Evolutionary conservation across 257 asterid genomes (phyloP).

Genomic region (Cinchona pubescens): DNA sequence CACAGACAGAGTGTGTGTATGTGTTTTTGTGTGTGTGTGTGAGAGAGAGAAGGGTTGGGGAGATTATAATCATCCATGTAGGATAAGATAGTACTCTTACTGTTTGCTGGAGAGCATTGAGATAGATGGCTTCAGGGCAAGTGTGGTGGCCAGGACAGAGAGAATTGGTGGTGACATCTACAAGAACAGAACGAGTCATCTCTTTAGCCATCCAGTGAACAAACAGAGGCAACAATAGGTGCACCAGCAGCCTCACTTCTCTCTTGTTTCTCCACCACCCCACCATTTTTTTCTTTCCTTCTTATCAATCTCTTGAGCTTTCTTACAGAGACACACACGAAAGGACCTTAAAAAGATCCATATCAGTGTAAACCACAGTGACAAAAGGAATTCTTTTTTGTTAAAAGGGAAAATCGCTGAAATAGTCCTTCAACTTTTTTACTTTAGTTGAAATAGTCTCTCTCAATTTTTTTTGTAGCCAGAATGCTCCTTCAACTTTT

Average conservation of each 20-base stretch:
- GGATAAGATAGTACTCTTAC: conserved; percentile 29
- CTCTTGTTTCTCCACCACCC: conserved; percentile 39
- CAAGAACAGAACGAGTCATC: conserved; percentile 82
- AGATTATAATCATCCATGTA: neutral
- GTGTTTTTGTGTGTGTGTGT: too few relatives aligned
- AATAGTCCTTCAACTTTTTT: too few relatives aligned
- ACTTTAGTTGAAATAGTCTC: too few relatives aligned
- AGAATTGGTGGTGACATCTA: conserved; percentile 82
- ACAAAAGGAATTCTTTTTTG: too few relatives aligned
- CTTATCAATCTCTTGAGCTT: neutral
- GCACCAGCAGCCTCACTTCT: conserved; percentile 54
- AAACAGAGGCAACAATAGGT: conserved; percentile 65
- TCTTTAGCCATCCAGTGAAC: conserved; percentile 90
- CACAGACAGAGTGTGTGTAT: too few relatives aligned
- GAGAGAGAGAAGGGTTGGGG: neutral
- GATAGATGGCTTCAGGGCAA: conserved; percentile 74
- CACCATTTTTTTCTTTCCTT: conserved; percentile 9
- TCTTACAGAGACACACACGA: conserved; percentile 6
- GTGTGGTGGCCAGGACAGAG: conserved; percentile 64
- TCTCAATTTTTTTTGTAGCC: too few relatives aligned
- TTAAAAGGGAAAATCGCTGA: too few relatives aligned
- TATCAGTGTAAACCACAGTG: neutral
- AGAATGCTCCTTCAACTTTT: too few relatives aligned
- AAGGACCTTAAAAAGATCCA: neutral
- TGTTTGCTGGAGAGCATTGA: conserved; percentile 88